Percentiles rank a stretch among this genome's conserved stretches.
Conservation (phyloP, 1,284 basidiomycete genomes). For the Pisolithus thermaeus region DNA sequence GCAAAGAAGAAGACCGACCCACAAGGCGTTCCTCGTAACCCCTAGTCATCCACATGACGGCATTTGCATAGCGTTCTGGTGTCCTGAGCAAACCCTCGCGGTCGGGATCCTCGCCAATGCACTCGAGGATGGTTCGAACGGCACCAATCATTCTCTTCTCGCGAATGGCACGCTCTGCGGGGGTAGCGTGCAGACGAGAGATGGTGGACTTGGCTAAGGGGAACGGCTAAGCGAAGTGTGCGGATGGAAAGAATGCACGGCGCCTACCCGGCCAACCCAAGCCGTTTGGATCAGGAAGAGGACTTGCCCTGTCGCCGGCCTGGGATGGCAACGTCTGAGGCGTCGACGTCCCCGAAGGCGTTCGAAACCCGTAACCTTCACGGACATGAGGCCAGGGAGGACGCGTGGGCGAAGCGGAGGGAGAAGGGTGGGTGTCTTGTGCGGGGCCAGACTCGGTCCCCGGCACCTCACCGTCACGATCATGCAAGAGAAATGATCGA, state of each 20-base stretch:
- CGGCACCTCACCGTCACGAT: slow-evolving; percentile 3
- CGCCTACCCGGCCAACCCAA: slow-evolving; percentile 88
- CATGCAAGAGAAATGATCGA: not conserved
- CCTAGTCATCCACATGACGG: slow-evolving; percentile 98
- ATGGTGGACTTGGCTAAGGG: slow-evolving; percentile 83
- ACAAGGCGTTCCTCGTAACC: slow-evolving; percentile 95
- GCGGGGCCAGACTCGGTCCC: slow-evolving; percentile 5
- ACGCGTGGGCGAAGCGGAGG: slow-evolving; percentile 15
- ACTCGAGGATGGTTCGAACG: slow-evolving; percentile 90
- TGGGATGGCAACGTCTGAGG: slow-evolving; percentile 36
- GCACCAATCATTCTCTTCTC: slow-evolving; percentile 79
- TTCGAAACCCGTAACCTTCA: slow-evolving; percentile 80
- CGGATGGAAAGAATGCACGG: not conserved
- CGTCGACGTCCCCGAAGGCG: slow-evolving; percentile 61
- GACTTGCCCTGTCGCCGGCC: slow-evolving; percentile 25
- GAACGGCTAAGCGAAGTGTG: slow-evolving; percentile 5
- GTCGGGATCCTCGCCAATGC: slow-evolving; percentile 97
- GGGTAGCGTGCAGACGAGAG: slow-evolving; percentile 74
- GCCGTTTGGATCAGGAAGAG: slow-evolving; percentile 80
- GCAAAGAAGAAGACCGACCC: slow-evolving; percentile 41
- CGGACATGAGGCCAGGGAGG: slow-evolving; percentile 34
- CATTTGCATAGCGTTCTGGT: slow-evolving; percentile 95
- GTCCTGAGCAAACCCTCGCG: slow-evolving; percentile 89
- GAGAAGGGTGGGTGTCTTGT: slow-evolving; percentile 6
- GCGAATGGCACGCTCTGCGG: slow-evolving; percentile 64